Conservation (phyloP, 2,329 filamentous ascomycete species). For the Metarhizium guizhouense region DNA sequence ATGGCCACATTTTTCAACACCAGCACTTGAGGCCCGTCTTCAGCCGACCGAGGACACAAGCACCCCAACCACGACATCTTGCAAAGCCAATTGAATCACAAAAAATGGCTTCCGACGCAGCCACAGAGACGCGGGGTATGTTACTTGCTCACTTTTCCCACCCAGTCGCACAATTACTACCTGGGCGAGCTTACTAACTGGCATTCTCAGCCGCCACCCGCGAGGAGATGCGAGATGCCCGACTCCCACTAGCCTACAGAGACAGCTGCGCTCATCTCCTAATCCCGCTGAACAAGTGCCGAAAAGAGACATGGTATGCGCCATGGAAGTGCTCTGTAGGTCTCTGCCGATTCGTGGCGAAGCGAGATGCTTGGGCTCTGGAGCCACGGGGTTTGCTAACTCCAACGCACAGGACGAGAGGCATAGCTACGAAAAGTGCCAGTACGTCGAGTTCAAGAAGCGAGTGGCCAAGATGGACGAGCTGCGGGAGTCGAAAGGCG, state of each 20-base stretch:
- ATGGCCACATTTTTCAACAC: slow-evolving; percentile 15
- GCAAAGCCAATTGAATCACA: slow-evolving; percentile 24
- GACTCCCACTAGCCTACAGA: slow-evolving; percentile 80
- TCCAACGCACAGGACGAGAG: slow-evolving; percentile 64
- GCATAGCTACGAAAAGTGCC: slow-evolving; percentile 98
- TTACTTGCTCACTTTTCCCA: slow-evolving; percentile 2
- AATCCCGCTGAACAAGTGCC: slow-evolving; percentile 93
- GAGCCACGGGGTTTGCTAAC: neutral
- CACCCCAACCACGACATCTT: slow-evolving; percentile 16
- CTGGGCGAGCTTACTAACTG: neutral
- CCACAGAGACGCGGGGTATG: slow-evolving; percentile 30
- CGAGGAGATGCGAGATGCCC: slow-evolving; percentile 89
- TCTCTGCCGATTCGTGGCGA: slow-evolving; percentile 7
- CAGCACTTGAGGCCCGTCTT: slow-evolving; percentile 15
- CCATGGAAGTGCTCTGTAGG: slow-evolving; percentile 97
- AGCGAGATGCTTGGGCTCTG: neutral
- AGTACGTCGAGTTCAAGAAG: slow-evolving; percentile 98
- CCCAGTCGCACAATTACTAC: neutral
- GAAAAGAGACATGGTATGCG: slow-evolving; percentile 82
- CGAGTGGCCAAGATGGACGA: slow-evolving; percentile 98
- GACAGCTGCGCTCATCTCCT: slow-evolving; percentile 93
- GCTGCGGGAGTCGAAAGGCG: slow-evolving; percentile 75
- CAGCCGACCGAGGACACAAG: slow-evolving; percentile 18
- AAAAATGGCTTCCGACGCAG: slow-evolving; percentile 28
- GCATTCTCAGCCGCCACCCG: slow-evolving; percentile 58